phyloP scores from a whole-genome alignment of 495 filamentous ascomycete species.

The Staphylotrichum longicolle region DNA sequence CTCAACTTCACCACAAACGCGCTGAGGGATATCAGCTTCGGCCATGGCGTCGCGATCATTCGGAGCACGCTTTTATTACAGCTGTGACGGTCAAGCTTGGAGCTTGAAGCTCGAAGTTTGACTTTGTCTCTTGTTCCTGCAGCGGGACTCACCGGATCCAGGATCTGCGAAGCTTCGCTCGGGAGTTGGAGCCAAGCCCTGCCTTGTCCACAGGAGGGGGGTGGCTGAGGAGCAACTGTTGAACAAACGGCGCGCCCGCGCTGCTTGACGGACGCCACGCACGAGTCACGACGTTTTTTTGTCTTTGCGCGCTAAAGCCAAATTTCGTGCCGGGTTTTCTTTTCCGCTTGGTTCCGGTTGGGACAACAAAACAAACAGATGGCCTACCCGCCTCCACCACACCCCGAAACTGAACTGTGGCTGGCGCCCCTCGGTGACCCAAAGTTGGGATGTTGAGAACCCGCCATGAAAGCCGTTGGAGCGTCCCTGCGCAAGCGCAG shows the following conservation, averaged over 20 bases:
- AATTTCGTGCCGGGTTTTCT: conserved; percentile 11
- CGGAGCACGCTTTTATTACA: not conserved
- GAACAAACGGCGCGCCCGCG: not conserved
- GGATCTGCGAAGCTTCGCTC: conserved; percentile 2
- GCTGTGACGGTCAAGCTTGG: too few species aligned
- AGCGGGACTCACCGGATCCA: conserved; percentile 9
- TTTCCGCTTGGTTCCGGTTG: not conserved
- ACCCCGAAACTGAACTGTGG: conserved; percentile 11
- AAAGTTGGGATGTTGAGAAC: too few species aligned
- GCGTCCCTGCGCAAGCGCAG: too few species aligned
- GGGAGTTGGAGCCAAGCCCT: conserved; percentile 7
- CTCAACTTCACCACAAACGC: not conserved
- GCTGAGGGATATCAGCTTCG: too few species aligned
- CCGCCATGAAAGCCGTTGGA: too few species aligned
- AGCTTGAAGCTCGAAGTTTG: too few species aligned
- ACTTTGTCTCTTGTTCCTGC: conserved; percentile 26
- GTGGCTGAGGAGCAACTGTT: too few species aligned
- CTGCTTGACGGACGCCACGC: too few species aligned
- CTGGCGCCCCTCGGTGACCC: not conserved
- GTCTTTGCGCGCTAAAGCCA: conserved; percentile 1
- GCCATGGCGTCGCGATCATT: too few species aligned
- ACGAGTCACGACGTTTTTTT: not conserved
- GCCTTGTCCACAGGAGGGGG: not conserved
- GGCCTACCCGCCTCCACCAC: not conserved
- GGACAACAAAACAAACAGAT: too few species aligned